Percentiles rank a stretch among this genome's conserved stretches.
phyloP scores from a whole-genome alignment of 176 grass and related monocot species.

The Elaeis guineensis region DNA sequence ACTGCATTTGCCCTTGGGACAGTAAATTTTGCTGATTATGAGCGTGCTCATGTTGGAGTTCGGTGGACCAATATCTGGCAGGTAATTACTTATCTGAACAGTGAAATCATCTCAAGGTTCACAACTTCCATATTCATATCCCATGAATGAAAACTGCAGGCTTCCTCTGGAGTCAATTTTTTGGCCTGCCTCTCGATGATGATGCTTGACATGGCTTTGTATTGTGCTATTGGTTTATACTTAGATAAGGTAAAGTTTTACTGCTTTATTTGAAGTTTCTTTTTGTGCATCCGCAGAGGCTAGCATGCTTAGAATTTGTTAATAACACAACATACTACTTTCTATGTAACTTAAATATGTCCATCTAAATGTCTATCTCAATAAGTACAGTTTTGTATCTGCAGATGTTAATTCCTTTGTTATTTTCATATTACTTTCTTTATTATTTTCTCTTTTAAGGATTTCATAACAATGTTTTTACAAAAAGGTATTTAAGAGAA shows the following conservation, averaged over 20 bases:
- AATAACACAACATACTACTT: background rate
- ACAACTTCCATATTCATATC: slow-evolving; percentile 2
- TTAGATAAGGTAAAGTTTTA: slow-evolving; percentile 41
- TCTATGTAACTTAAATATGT: background rate
- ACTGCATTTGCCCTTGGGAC: slow-evolving; percentile 46
- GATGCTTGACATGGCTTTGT: slow-evolving; percentile 31
- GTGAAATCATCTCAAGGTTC: background rate
- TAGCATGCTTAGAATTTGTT: too few species aligned
- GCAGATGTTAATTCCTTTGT: background rate
- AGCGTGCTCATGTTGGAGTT: slow-evolving; percentile 47
- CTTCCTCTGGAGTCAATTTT: slow-evolving; percentile 44
- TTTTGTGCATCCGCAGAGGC: too few species aligned
- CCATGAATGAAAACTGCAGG: slow-evolving; percentile 19
- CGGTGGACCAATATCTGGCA: slow-evolving; percentile 50
- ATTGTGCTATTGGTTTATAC: slow-evolving; percentile 30
- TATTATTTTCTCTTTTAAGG: background rate
- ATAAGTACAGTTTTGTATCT: background rate
- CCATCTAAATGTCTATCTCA: background rate
- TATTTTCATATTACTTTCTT: slow-evolving; percentile 2
- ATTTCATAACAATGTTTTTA: too few species aligned
- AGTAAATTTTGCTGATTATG: slow-evolving; percentile 50
- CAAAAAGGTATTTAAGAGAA: too few species aligned
- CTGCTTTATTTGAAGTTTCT: slow-evolving; percentile 1
- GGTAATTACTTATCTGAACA: slow-evolving; percentile 10
- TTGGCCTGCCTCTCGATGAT: slow-evolving; percentile 38